Base-by-base conservation (phyloP, 257 asterid genomes). In the Solanum habrochaites region DNA sequence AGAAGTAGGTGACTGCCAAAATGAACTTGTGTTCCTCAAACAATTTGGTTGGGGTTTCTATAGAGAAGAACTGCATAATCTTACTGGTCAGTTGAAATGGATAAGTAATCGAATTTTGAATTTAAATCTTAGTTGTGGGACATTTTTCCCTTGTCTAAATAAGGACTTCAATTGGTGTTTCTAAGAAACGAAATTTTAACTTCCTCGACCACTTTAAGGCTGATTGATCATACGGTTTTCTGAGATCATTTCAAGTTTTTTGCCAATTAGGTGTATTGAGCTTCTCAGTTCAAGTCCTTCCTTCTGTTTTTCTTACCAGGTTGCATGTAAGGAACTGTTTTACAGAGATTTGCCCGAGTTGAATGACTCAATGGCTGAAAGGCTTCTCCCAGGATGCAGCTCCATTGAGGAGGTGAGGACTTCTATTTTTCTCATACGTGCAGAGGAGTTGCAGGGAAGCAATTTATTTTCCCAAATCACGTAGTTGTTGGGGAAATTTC, bases 261-360 rank as follows among this genome's bases (percentile, higher is more conserved):
- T 47, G 84, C 6, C 42, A 45, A 45, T 27, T 78, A 78, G 84
- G 35, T 78, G n/a, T 29, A 31, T 83, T 80, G 45, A 69, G 11
- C 83, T 27, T 69, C 58, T 42, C 81, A 49, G 8, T 58, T 29
- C 47, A 67, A 21, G 67, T 29, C 62, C 11, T 40, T 3, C 45
- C 32, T 64, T 67, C 42, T 85, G 40, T 42, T 73, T 64, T 35
- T 9, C 32, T 83, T 60, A 43, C 37, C 86, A 97, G 99, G 99
- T 97, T 87, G 95, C 93, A 11, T 97, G 98, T 92, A 95, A 94
- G 80, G 96, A 93, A 88, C 90, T 92, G 56, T 93, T 93, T 85
- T 90, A 88, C 56, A 90, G 94, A 88, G 92, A 90, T 35, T 89
- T 93, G 43, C 95, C 94, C 1, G 92, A 92, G 92, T 92, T 92